Percentiles rank a stretch among this genome's conserved stretches.
phyloP scores from a whole-genome alignment of 768 basidiomycete species.

The Postia placenta region DNA sequence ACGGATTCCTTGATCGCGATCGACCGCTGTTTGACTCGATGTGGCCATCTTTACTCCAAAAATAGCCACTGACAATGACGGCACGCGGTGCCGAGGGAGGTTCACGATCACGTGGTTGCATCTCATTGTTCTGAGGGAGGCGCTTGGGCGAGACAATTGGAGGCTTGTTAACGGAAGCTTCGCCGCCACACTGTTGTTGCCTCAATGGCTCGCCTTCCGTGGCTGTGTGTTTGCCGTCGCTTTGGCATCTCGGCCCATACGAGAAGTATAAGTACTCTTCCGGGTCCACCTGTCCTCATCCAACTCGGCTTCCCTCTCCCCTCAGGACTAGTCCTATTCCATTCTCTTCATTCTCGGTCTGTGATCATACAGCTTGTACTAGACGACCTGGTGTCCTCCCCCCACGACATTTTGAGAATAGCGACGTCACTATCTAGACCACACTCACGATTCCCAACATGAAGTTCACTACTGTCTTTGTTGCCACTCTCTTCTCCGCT shows the following conservation, averaged over 20 bases:
- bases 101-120: background rate
- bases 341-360: background rate
- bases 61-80: too few relatives aligned
- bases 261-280: background rate
- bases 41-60: too few relatives aligned
- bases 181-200: too few relatives aligned
- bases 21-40: too few relatives aligned
- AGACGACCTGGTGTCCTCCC: constrained; percentile 1
- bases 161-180: too few relatives aligned
- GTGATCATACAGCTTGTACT: background rate
- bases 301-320: background rate
- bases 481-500: constrained; percentile 21
- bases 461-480: constrained; percentile 34
- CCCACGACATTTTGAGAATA: background rate
- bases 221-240: background rate
- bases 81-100: too few relatives aligned
- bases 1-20: too few relatives aligned
- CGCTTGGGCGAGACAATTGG: background rate
- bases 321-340: background rate
- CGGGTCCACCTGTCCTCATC: too few relatives aligned
- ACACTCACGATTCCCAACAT: constrained; percentile 14
- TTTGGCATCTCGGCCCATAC: background rate
- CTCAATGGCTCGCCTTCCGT: too few relatives aligned
- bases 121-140: background rate
- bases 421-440: background rate